Evolutionary conservation across 805 yeast species (phyloP).

Genomic region (Hanseniaspora clermontiae): DNA sequence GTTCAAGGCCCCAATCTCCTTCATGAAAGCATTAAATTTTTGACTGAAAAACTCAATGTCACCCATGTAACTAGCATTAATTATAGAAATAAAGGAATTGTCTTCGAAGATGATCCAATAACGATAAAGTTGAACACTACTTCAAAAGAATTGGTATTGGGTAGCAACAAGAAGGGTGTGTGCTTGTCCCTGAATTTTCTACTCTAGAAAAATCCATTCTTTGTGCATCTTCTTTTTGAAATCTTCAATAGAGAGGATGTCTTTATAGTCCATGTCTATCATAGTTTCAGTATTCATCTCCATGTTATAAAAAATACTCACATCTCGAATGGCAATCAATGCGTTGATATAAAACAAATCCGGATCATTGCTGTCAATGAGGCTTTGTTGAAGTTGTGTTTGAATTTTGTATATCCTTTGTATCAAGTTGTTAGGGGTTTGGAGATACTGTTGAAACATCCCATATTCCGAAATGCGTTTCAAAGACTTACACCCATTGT

Average conservation of each 20-base stretch:
- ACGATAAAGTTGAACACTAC: background rate
- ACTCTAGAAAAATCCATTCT: background rate
- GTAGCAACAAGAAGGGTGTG: background rate
- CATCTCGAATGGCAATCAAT: conserved; percentile 1
- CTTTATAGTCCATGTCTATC: conserved; percentile 8
- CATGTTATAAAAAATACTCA: background rate
- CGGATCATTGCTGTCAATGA: background rate
- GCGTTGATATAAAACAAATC: background rate
- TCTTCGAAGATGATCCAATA: conserved; percentile 1
- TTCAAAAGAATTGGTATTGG: background rate
- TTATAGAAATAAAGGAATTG: background rate
- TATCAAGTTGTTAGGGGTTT: background rate
- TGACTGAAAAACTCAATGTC: background rate
- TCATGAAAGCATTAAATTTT: background rate
- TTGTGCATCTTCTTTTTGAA: background rate
- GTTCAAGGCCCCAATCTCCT: conserved; percentile 9
- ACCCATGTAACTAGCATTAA: background rate
- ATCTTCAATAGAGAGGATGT: background rate
- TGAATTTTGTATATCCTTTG: background rate
- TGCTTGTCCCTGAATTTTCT: background rate
- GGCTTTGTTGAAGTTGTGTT: background rate
- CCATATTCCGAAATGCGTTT: background rate
- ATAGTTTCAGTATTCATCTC: background rate
- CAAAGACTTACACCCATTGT: background rate
- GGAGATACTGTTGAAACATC: background rate